Percentiles rank a stretch among this genome's conserved stretches.
Conservation (phyloP, 2,329 filamentous ascomycete genomes). For the Diaporthe ampelina region DNA sequence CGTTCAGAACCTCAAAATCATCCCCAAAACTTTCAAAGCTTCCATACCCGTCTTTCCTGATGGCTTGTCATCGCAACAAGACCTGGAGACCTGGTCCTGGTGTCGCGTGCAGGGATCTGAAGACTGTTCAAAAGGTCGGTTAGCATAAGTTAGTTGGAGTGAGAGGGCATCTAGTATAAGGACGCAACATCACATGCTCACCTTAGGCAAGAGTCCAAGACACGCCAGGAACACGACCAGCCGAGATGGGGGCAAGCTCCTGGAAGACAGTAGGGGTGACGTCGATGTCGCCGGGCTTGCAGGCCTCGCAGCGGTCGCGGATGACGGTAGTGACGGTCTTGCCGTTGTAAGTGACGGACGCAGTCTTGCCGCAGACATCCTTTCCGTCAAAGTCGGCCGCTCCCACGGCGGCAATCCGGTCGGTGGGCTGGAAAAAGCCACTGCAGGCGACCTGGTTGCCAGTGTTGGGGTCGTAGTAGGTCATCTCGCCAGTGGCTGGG, state of each 20-base stretch:
- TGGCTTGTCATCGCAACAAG: too few species aligned
- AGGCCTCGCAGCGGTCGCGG: background rate
- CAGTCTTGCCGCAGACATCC: background rate
- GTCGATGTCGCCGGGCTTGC: conserved; percentile 11
- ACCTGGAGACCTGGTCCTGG: too few species aligned
- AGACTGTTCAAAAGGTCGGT: background rate
- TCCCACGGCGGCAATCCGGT: background rate
- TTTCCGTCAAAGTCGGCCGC: background rate
- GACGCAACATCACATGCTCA: background rate
- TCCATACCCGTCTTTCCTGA: too few species aligned
- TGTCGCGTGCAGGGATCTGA: too few species aligned
- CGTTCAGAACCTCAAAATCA: too few species aligned
- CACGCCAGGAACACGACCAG: background rate
- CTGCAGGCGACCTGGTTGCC: conserved; percentile 6
- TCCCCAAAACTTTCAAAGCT: too few species aligned
- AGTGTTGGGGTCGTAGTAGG: background rate
- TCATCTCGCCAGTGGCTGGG: background rate
- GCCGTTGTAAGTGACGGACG: background rate
- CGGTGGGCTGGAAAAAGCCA: background rate
- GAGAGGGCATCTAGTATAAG: fast-evolving
- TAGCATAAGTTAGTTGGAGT: background rate
- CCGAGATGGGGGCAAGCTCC: background rate
- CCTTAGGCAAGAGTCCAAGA: background rate
- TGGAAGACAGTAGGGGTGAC: background rate
- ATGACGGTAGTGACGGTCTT: background rate